Evolutionary conservation across 2,329 filamentous ascomycete species (phyloP), one percentile per base, ranked within the genome.

Genomic region (Colletotrichum higginsianum): DNA sequence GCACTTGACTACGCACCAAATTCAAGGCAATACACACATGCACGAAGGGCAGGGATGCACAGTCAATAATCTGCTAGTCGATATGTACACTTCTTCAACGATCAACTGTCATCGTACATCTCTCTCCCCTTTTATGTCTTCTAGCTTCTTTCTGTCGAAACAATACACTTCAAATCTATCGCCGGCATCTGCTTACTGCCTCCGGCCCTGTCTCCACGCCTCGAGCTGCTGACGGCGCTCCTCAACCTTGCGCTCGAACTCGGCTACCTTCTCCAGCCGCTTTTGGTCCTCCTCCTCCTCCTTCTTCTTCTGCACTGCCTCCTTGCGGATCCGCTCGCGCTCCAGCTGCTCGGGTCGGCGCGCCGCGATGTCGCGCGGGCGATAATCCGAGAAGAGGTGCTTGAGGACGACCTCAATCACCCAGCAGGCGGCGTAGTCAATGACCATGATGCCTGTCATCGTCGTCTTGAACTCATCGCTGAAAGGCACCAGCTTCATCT

Each of bases 401-500:
- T 99, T 99, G 77, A 99, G 87, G 0, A 90, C 88, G 75, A 95
- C 92, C 84, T 99, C 96, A 72, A 98, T 93, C 46, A 94, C 73
- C 86, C 91, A 98, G 86, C 96, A 99, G 16, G 92, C 93, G 2
- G 85, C 89, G 79, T 95, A 99, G 82, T 99, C 96, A 46, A 96
- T 78, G 8, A 95, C 82, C 96, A 99, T 99, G 78, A 94, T 87
- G 0, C 85, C 82, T 0, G 94, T 97, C 85, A 99, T 91, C 63
- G 92, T 96, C 53, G 88, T 80, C 87, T 97, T 98, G 89, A 99
- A 99, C 77, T 97, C 94, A 3, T 87, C 87, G 42, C 87, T 92
- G 82, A 99, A 99, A 3, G 94, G 94, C 5, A 99, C 96, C 0
- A 99, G 91, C 79, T 93, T 94, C 84, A 99, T 92, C 82, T 94